phyloP scores from a whole-genome alignment of 345 rosid genomes.

The Xanthoceras sorbifolium region DNA sequence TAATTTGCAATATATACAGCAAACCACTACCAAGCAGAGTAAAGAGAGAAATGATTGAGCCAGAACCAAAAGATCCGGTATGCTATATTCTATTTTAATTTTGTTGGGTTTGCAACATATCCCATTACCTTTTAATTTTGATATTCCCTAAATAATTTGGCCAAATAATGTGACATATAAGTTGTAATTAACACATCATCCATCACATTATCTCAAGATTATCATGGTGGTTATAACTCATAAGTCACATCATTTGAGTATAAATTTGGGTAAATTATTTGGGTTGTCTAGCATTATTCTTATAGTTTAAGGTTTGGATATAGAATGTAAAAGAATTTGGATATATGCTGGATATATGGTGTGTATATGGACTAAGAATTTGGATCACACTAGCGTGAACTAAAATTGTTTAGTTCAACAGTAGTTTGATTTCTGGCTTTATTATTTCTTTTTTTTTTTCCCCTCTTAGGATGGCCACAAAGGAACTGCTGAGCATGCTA shows the following conservation, averaged over 20 bases:
- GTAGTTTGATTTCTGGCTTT: not conserved
- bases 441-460: conserved; percentile 6
- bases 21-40: conserved; percentile 70
- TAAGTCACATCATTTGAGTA: too few relatives aligned
- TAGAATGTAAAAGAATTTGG: not conserved
- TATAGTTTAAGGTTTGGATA: not conserved
- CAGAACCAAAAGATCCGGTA: conserved; percentile 67
- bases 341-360: not conserved
- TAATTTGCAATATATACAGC: conserved; percentile 42
- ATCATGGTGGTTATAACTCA: too few relatives aligned
- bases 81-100: conserved; percentile 13
- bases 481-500: conserved; percentile 50
- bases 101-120: not conserved
- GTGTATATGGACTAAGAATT: not conserved
- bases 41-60: conserved; percentile 71
- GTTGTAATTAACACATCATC: too few relatives aligned
- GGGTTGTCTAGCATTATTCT: too few relatives aligned
- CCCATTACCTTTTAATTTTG: not conserved
- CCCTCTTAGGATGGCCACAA: conserved; percentile 56
- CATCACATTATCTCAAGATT: too few relatives aligned
- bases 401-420: not conserved
- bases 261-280: too few relatives aligned
- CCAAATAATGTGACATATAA: too few relatives aligned
- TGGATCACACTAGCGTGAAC: not conserved
- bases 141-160: too few relatives aligned